Conservation (phyloP, 83 land plant genomes). For the Picea mariana region DNA sequence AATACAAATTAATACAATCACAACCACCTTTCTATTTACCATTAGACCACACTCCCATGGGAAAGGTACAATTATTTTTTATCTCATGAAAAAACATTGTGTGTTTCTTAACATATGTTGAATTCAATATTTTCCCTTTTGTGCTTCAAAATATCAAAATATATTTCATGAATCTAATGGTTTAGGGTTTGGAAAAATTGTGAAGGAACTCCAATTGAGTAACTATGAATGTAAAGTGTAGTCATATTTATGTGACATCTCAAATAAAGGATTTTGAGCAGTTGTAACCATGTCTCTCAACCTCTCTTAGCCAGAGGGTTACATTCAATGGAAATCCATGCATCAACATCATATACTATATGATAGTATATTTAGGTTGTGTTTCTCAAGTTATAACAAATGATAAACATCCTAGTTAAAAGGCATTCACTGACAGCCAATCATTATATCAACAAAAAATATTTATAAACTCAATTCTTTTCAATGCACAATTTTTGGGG, state of each 20-base stretch:
- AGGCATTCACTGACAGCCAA: background rate
- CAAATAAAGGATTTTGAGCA: background rate
- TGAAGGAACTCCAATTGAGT: too few species aligned
- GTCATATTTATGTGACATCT: background rate
- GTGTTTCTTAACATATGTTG: background rate
- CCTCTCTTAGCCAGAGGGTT: conserved; percentile 83
- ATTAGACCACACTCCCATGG: too few species aligned
- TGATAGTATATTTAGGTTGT: conserved; percentile 85
- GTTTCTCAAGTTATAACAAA: conserved; percentile 70
- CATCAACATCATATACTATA: conserved; percentile 87
- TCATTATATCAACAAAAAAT: background rate
- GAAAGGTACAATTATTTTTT: background rate
- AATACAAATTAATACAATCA: too few species aligned
- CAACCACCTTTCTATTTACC: too few species aligned
- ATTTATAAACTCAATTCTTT: background rate
- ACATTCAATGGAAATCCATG: conserved; percentile 81
- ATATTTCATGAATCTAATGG: background rate
- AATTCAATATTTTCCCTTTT: background rate
- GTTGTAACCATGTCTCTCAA: conserved; percentile 53
- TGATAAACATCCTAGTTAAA: conserved; percentile 9
- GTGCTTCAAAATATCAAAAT: background rate
- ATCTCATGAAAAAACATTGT: background rate
- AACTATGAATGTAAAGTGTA: background rate
- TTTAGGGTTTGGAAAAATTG: too few species aligned
- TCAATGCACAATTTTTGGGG: background rate